phyloP scores from a whole-genome alignment of 805 yeast genomes.

The Nakazawaea holstii region DNA sequence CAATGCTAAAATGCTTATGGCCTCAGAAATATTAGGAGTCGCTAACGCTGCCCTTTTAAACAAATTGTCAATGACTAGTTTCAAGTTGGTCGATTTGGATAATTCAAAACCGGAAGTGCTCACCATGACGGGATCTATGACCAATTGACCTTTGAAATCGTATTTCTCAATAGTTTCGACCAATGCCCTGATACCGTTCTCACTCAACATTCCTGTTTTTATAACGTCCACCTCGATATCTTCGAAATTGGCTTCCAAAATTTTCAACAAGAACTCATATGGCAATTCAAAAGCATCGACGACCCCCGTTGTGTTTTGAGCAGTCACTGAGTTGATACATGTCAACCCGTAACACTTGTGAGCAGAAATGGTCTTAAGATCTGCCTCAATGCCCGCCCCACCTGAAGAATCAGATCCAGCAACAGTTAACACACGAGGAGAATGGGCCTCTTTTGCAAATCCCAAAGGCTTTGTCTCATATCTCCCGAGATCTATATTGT shows the following conservation, averaged over 20 bases:
- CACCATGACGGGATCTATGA: constrained; percentile 81
- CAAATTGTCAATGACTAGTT: constrained; percentile 34
- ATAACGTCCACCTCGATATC: constrained; percentile 62
- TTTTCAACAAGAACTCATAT: constrained; percentile 35
- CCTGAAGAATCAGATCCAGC: constrained; percentile 87
- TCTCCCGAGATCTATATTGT: not conserved
- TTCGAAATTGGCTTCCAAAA: constrained; percentile 47
- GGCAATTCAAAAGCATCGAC: constrained; percentile 36
- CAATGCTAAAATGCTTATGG: constrained; percentile 33
- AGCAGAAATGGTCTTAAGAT: constrained; percentile 70
- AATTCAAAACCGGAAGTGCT: constrained; percentile 72
- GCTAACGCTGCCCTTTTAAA: constrained; percentile 51
- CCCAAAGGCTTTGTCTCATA: not conserved
- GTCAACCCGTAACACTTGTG: constrained; percentile 74
- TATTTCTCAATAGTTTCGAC: constrained; percentile 26
- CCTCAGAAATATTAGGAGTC: constrained; percentile 78
- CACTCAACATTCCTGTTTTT: constrained; percentile 75
- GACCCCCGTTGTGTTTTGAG: constrained; percentile 62
- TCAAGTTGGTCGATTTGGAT: constrained; percentile 41
- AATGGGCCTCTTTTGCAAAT: not conserved
- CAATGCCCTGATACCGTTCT: constrained; percentile 46
- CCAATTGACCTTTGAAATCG: constrained; percentile 32
- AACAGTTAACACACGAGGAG: constrained; percentile 38
- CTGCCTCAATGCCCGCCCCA: constrained; percentile 92
- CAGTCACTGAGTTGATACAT: constrained; percentile 73